Conservation (phyloP, 2,329 filamentous ascomycete genomes). For the Cladophialophora exuberans region DNA sequence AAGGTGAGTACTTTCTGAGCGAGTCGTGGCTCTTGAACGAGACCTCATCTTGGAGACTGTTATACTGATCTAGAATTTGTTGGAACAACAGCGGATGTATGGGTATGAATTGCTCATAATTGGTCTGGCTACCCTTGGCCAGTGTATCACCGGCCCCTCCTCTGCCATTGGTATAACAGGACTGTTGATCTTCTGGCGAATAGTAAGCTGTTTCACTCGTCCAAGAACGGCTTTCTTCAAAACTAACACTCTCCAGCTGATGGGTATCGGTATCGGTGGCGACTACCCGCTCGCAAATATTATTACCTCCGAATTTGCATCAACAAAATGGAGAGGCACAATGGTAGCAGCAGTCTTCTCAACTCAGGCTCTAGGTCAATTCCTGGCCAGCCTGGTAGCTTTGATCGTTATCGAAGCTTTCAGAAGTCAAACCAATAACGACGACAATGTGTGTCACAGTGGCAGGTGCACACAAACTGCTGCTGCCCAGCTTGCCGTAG, state of each 20-base stretch:
- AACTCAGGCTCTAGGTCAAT: conserved; percentile 85
- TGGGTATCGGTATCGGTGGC: conserved; percentile 62
- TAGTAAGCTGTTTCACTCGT: not conserved
- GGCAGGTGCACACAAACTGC: conserved; percentile 60
- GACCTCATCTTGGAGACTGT: too few relatives aligned
- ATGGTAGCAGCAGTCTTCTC: conserved; percentile 88
- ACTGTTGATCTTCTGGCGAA: conserved; percentile 73
- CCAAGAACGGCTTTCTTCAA: not conserved
- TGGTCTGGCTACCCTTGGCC: conserved; percentile 75
- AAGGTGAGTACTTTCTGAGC: too few relatives aligned
- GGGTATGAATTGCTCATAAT: conserved; percentile 79
- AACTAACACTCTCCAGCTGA: not conserved
- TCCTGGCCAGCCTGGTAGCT: conserved; percentile 73
- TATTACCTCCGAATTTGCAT: conserved; percentile 82
- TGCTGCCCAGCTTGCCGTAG: conserved; percentile 69
- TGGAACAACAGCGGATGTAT: conserved; percentile 85
- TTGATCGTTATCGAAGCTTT: conserved; percentile 59
- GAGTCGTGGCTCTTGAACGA: too few relatives aligned
- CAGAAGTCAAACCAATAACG: conserved; percentile 68
- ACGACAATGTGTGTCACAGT: conserved; percentile 57
- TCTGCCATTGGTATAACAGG: conserved; percentile 59
- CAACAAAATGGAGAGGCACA: conserved; percentile 79
- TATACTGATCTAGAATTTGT: too few relatives aligned
- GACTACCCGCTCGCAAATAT: conserved; percentile 82
- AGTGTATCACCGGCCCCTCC: conserved; percentile 67